These are phyloP conservation scores for Kodamaea plutei DNA, from an alignment of 1,139 yeast genomes.

Conservation along the genomic window DNA sequence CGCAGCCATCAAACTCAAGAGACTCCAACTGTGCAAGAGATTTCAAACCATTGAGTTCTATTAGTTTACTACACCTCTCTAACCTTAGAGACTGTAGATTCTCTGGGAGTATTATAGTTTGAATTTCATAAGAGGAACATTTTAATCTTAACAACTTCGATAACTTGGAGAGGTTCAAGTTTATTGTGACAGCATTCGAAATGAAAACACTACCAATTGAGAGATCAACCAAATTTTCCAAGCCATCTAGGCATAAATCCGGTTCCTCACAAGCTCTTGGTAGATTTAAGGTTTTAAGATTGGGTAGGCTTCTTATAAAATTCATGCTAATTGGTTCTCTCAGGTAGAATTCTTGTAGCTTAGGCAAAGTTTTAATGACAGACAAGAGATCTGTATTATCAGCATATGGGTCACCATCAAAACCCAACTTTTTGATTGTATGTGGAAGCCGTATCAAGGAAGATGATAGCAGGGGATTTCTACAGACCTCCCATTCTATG, in stretches of 20 bases:
- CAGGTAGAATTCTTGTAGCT: not conserved
- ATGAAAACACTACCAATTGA: constrained; percentile 1
- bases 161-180: not conserved
- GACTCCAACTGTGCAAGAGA: not conserved
- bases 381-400: not conserved
- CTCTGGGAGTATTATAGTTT: not conserved
- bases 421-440: not conserved
- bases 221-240: not conserved
- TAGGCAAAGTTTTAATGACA: not conserved
- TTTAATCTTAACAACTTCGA: not conserved
- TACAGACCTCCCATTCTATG: not conserved
- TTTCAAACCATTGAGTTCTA: not conserved
- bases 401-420: not conserved
- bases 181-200: not conserved
- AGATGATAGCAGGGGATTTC: not conserved
- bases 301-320: not conserved
- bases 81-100: not conserved
- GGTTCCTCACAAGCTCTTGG: constrained; percentile 1
- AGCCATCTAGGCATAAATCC: not conserved
- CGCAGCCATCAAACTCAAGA: not conserved
- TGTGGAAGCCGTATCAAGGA: not conserved
- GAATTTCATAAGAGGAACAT: not conserved
- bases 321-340: not conserved
- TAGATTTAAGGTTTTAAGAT: not conserved
- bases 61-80: not conserved